A percentile compares a stretch with the other conserved stretches of the same genome.
phyloP scores from a whole-genome alignment of 2,329 filamentous ascomycete species.

The Sarocladium kiliense region DNA sequence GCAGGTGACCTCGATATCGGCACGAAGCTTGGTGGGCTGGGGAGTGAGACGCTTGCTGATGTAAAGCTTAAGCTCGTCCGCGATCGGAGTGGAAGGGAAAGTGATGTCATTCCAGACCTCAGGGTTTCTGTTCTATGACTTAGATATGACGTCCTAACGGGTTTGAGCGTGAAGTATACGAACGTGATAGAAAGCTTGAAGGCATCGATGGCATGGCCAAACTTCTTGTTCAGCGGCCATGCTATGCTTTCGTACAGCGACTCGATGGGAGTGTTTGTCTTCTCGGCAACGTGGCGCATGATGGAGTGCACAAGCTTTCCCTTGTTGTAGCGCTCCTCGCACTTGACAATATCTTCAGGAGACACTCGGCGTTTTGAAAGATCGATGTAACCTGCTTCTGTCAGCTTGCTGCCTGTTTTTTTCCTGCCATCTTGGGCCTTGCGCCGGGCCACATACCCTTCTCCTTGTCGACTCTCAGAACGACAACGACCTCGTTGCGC shows the following conservation, averaged over 20 bases:
- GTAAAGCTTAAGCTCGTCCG: constrained; percentile 87
- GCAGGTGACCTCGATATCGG: constrained; percentile 94
- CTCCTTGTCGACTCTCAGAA: constrained; percentile 98
- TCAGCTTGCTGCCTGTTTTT: background rate
- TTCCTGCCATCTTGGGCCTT: constrained; percentile 8
- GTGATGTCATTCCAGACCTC: constrained; percentile 92
- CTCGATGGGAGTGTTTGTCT: constrained; percentile 92
- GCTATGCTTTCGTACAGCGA: constrained; percentile 88
- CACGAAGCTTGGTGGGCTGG: constrained; percentile 97
- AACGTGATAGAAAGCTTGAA: constrained; percentile 99
- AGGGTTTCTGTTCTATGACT: constrained; percentile 60
- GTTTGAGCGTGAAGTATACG: constrained; percentile 25
- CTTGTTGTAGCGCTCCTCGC: constrained; percentile 99
- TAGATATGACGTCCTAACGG: background rate
- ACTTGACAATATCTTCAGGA: constrained; percentile 95
- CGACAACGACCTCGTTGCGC: constrained; percentile 96
- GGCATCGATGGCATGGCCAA: constrained; percentile 91
- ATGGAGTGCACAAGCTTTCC: constrained; percentile 99
- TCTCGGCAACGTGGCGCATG: constrained; percentile 97
- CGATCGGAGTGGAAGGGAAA: constrained; percentile 80
- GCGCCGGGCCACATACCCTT: constrained; percentile 57
- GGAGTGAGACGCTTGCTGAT: constrained; percentile 96
- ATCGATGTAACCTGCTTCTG: constrained; percentile 74
- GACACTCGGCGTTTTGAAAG: constrained; percentile 97
- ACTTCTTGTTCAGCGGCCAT: constrained; percentile 98